Evolutionary conservation across 2,329 filamentous ascomycete genomes (phyloP).

Genomic region (Sarocladiaceae sp.): DNA sequence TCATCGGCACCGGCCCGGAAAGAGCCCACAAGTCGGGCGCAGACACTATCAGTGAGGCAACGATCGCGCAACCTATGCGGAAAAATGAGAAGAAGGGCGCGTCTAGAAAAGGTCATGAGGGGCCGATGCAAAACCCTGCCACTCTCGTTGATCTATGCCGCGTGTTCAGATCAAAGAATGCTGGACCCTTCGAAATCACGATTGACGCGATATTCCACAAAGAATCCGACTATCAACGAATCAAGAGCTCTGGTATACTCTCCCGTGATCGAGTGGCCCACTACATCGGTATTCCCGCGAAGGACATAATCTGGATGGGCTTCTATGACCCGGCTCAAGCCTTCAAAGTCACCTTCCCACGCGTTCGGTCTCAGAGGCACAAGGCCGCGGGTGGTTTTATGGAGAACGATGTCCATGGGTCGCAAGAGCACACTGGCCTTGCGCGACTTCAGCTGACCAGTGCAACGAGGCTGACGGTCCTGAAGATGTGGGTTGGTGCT

Average conservation of each 20-base stretch:
- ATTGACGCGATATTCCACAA: constrained; percentile 41
- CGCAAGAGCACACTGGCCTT: constrained; percentile 21
- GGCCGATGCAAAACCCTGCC: no score
- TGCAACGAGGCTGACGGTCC: not conserved
- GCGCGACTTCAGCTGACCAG: constrained; percentile 1
- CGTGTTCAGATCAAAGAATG: constrained; percentile 40
- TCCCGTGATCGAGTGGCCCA: constrained; percentile 12
- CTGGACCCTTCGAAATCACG: constrained; percentile 43
- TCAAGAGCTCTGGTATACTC: constrained; percentile 30
- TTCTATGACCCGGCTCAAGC: constrained; percentile 40
- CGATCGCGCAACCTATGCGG: no score
- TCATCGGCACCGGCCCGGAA: not conserved
- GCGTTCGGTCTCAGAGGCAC: constrained; percentile 12
- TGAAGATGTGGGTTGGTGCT: not conserved
- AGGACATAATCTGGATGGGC: constrained; percentile 27
- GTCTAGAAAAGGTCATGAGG: no score
- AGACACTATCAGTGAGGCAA: no score
- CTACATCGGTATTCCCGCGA: not conserved
- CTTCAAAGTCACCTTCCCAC: constrained; percentile 37
- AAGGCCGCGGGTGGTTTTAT: constrained; percentile 20
- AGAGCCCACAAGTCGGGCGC: no score
- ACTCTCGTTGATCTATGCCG: constrained; percentile 26
- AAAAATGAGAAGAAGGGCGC: no score
- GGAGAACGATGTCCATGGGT: constrained; percentile 25
- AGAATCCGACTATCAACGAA: constrained; percentile 22